Base-by-base conservation (phyloP, 139 green algal genomes). In the Limnomonas spitsbergensis region DNA sequence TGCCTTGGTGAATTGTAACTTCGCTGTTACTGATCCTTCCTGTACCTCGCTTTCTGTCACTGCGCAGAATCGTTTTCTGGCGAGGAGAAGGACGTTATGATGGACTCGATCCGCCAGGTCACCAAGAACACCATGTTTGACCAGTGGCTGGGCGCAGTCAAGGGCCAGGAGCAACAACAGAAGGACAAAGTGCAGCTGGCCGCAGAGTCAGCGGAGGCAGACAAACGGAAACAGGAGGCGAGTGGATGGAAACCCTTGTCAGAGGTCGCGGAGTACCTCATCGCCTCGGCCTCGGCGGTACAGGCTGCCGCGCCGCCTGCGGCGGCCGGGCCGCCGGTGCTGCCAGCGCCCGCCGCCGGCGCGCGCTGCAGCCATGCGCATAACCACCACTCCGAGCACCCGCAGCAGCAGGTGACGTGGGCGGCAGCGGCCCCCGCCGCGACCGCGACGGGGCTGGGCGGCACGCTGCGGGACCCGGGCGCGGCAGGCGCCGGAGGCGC, bases 111-210 rank as follows among this genome's bases (percentile, higher is more conserved):
- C 42, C 87, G 92, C 1, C 83, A 85, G 2, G 93, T 92, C 26
- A 94, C 93, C n/a, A 88, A 89, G 38, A 94, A 97, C 83, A 99
- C 95, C 40, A 92, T 89, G 73, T 99, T 99, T 83, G 93, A 97
- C 73, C 89, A 92, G 73, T 99, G 95, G 95, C 89, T 99, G 79
- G 89, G 87, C 6, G 86, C 88, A 53, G 82, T 85, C 32, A 71
- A 69, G 78, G 20, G 14, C 9, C 24, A 38, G 69, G 54, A 69
- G 72, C 37, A 35, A 79, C 66, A 78, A 34, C 42, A 75, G 61
- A 69, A 47, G 53, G 78, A 75, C 38, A 56, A 34, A 39, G 61
- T 39, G 61, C 27, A 61, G 14, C 14, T 61, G 14, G 14, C 47
- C 20, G 47, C 14, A 14, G 20, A 61, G 47, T 29, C 14, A 29